Conservation (phyloP, 1,284 basidiomycete species). For the Tetrapyrgos nigripes region DNA sequence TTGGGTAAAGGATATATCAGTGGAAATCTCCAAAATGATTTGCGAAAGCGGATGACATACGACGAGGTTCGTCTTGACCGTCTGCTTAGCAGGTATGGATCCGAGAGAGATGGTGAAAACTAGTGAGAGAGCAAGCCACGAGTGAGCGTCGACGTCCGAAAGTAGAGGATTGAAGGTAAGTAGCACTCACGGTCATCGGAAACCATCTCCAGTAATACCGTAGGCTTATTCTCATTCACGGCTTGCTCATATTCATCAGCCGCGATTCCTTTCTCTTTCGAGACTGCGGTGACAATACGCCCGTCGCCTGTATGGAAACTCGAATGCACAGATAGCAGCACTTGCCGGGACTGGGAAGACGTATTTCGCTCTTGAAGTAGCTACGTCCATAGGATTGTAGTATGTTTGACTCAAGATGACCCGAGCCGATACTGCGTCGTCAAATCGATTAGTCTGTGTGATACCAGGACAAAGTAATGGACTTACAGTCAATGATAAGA, state of each 20-base stretch:
- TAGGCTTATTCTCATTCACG: slow-evolving; percentile 42
- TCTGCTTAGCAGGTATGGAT: slow-evolving; percentile 48
- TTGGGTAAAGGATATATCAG: slow-evolving; percentile 17
- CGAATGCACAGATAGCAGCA: slow-evolving; percentile 56
- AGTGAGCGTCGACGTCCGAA: no score
- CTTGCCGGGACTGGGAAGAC: slow-evolving; percentile 64
- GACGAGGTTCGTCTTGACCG: slow-evolving; percentile 46
- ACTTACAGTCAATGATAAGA: no score
- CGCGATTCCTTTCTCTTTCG: slow-evolving; percentile 56
- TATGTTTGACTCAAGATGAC: slow-evolving; percentile 58
- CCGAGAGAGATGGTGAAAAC: slow-evolving; percentile 66
- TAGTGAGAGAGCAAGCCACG: slow-evolving; percentile 24
- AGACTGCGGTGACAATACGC: slow-evolving; percentile 49
- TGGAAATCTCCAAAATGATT: neutral
- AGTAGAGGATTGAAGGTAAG: slow-evolving; percentile 7
- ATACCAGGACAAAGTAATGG: no score
- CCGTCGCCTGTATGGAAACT: slow-evolving; percentile 48
- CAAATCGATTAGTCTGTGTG: no score
- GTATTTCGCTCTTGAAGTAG: slow-evolving; percentile 56
- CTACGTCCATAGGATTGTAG: slow-evolving; percentile 40
- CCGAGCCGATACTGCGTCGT: slow-evolving; percentile 59
- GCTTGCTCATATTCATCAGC: slow-evolving; percentile 49
- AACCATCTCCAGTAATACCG: slow-evolving; percentile 55
- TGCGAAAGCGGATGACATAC: slow-evolving; percentile 35
- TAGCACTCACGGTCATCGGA: slow-evolving; percentile 61